Base-by-base conservation (phyloP, 1,284 basidiomycete genomes). In the Sphagnurus paluster region DNA sequence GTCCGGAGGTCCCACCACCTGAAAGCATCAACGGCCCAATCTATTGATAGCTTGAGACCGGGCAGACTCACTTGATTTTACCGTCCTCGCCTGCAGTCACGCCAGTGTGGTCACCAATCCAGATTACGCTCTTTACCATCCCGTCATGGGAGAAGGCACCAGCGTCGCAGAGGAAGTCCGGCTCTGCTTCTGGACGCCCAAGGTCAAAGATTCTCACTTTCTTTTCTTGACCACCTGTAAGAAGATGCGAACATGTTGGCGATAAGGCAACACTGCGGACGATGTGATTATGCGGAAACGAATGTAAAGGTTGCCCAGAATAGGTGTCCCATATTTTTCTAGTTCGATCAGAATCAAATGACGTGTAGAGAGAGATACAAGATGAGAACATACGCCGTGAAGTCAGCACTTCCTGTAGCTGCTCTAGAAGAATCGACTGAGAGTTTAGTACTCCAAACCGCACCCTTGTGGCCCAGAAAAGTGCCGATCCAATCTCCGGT, bases 401-500 rank as follows among this genome's bases (percentile, higher is more conserved):
- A 99, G 72, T 99, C 97, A 32, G 96, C 96, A 65, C 90, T 94
- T 25, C 91, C 97, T 0, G 95, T 92, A 8, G 88, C 93, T 8
- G 96, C 97, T 57, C 85, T 79, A 16, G 91, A 81, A 33, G 87
- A 80, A 67, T 94, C 92, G 14, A 78, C 72, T n/a, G 90, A 93
- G 48, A 99, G 82, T 68, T 98, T 97, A 42, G 91, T 90, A 49
- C 88, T 87, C 96, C 97, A 99, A 4, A 99, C 97, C 5, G 97
- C 97, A 51, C 96, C 96, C 68, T 99, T 99, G 74, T 99, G 96
- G 2, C 95, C 95, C 13, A 98, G 76, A 67, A 99, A 99, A 5
- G 96, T 98, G 17, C 96, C 96, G 59, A 98, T 90, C 96, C 96
- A 99, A 68, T 99, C 96, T 21, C 96, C 96, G 41, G 93, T 92